Base-by-base conservation (phyloP, 2,329 filamentous ascomycete genomes). In the Helicocarpus griseus region DNA sequence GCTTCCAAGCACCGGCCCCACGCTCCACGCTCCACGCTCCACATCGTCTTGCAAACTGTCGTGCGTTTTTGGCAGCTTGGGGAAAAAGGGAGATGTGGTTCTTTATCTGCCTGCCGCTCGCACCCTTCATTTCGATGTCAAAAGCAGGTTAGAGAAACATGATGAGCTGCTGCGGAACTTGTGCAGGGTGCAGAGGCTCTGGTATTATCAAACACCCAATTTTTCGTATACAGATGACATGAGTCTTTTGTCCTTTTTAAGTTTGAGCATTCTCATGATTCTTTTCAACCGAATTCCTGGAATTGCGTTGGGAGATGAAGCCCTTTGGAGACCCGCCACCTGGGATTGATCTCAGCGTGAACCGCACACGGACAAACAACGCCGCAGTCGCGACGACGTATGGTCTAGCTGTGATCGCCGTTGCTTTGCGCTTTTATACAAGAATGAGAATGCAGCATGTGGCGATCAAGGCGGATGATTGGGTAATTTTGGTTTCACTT, bases 381-480 rank as follows among this genome's bases (percentile, higher is more conserved):
- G 41, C 44, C 19, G 28, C 31, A 24, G 47, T 51, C 13, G 38
- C 52, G 8, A 35, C 54, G 4, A 36, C 53, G 7, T 53, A 52
- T 38, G 44, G 55, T 6, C 48, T 58, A 19, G 53, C 53, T 14
- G 45, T 43, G 11, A 22, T 58, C 21, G 43, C 54, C 29, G 53
- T 58, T 21, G 52, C 21, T n/a, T 33, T 58, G 9, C 45, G 56
- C 13, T 24, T 54, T n/a, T 26, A 41, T 28, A 39, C 56, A 26
- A 49, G 55, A 48, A 19, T 31, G 4, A 29, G 8, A 17, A 31
- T 48, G 22, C 51, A 48, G 19, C 49, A 44, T 11, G 39, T 51
- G 8, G 17, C 31, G 35, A 31, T 57, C 9, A 51, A 38, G 13
- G 7, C 33, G 24, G 56, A 58, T 52, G 56, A 58, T 38, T 57